Percentiles rank a stretch among this genome's conserved stretches.
phyloP scores from a whole-genome alignment of 2,329 filamentous ascomycete species.

The Talaromyces albobiverticillius region DNA sequence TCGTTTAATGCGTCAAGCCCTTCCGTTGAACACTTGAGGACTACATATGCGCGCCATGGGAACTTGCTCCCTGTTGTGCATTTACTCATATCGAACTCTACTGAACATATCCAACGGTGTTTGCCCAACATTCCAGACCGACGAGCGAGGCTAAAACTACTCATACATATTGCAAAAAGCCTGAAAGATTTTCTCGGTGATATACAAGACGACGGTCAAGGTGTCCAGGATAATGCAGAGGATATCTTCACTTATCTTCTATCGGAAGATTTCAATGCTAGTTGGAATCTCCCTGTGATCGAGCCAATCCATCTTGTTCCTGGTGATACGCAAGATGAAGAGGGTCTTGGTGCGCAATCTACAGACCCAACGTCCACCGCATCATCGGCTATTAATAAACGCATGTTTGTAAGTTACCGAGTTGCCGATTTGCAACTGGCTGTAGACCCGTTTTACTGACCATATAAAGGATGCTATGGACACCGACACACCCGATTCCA shows the following conservation, averaged over 20 bases:
- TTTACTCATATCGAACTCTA: constrained; percentile 44
- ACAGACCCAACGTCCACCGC: constrained; percentile 16
- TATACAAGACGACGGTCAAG: constrained; percentile 40
- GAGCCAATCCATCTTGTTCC: constrained; percentile 33
- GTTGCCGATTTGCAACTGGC: not conserved
- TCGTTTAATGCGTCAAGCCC: constrained; percentile 40
- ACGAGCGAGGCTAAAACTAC: constrained; percentile 30
- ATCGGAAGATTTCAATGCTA: constrained; percentile 33
- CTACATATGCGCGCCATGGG: constrained; percentile 31
- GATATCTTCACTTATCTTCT: constrained; percentile 33
- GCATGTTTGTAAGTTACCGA: constrained; percentile 27
- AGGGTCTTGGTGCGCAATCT: not conserved
- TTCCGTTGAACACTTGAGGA: constrained; percentile 38
- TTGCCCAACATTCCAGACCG: constrained; percentile 35
- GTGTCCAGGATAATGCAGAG: constrained; percentile 39
- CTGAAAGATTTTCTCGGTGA: constrained; percentile 37
- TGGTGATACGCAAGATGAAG: constrained; percentile 18
- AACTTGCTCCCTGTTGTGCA: constrained; percentile 42
- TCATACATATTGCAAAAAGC: constrained; percentile 32
- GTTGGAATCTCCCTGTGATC: constrained; percentile 38
- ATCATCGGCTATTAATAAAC: constrained; percentile 25
- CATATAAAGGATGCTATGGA: constrained; percentile 30
- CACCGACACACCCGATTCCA: constrained; percentile 26
- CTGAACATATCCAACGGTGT: constrained; percentile 46
- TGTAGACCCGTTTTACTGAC: not conserved